Evolutionary conservation across 169 alveolate genomes (phyloP).

Genomic region (Plasmodium inui): DNA sequence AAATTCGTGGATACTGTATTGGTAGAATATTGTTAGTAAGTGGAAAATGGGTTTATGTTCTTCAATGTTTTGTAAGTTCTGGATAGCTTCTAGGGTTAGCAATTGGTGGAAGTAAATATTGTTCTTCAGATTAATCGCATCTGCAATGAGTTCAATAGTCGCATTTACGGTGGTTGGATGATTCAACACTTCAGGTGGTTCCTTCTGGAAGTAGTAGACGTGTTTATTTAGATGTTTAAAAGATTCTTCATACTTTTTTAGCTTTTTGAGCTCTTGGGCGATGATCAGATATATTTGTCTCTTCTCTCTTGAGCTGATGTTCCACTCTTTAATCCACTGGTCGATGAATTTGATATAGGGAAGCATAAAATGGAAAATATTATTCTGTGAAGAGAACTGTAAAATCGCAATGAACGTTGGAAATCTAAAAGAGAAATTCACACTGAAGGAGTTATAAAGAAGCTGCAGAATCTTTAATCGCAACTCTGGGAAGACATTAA

Average conservation of each 20-base stretch:
- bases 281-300: slow-evolving; percentile 78
- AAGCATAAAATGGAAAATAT: slow-evolving; percentile 77
- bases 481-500: slow-evolving; percentile 78
- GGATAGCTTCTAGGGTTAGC: slow-evolving; percentile 75
- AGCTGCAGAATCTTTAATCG: slow-evolving; percentile 79
- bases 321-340: slow-evolving; percentile 84
- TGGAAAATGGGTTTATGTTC: slow-evolving; percentile 61
- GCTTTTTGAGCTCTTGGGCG: slow-evolving; percentile 79
- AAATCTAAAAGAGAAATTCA: slow-evolving; percentile 79
- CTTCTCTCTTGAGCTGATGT: slow-evolving; percentile 73
- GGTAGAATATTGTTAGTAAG: slow-evolving; percentile 34
- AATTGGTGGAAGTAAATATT: slow-evolving; percentile 80
- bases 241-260: slow-evolving; percentile 74
- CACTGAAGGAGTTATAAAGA: slow-evolving; percentile 82
- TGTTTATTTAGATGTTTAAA: slow-evolving; percentile 72
- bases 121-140: slow-evolving; percentile 77
- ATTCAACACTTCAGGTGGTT: slow-evolving; percentile 22
- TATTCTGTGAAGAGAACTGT: slow-evolving; percentile 82
- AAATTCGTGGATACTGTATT: slow-evolving; percentile 52
- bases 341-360: slow-evolving; percentile 78
- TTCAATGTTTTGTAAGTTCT: slow-evolving; percentile 63
- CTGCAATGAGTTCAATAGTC: slow-evolving; percentile 74
- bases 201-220: slow-evolving; percentile 42
- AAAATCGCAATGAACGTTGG: slow-evolving; percentile 78
- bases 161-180: slow-evolving; percentile 77